Evolutionary conservation across 1,139 yeast genomes (phyloP), one percentile per base, ranked within the genome.

Genomic region (Yamadazyma atlantica): DNA sequence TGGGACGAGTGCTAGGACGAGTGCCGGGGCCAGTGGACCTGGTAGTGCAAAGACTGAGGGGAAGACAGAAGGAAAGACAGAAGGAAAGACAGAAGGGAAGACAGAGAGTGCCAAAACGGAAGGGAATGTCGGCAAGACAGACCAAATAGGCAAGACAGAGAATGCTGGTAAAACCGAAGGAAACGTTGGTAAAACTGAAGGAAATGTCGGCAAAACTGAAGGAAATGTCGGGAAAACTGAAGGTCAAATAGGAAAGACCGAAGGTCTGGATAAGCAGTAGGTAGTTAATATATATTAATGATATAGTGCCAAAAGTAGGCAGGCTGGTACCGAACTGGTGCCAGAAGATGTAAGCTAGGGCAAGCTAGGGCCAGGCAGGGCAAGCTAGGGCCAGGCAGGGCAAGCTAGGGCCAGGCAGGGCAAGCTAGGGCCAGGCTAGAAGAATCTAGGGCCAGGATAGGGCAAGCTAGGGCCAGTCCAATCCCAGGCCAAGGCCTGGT

Each of bases 11-110:
- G 13, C 19, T 29, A 15, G 41, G 42, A 26, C 34, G 34, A 12
- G 34, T 39, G 27, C 36, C 29, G 13, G 39, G 35, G 29, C 29
- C 5, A n/a, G 5, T 23, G 26, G 11, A n/a, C 22, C 8, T 19
- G 22, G 24, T 12, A 24, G 29, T 24, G 44, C 31, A 8, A 41
- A 41, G 34, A 38, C 44, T 34, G 44, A 41, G 13, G 41, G 38
- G 7, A 43, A 41, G 30, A 41, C 45, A 33, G 45, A 46, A 32
- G 53, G 46, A 5, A 51, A 54, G 34, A 43, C 49, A 19, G 55
- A 50, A 33, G 52, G 51, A 1, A 42, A 45, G 32, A 39, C 43
- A 12, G 50, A 43, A 36, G 54, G 46, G 5, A 50, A 54, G 34
- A 42, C 50, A 16, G 53, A 49, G 32, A 47, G 43, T 1, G 36